A percentile compares a stretch with the other conserved stretches of the same genome.
These are phyloP conservation scores for Prunus davidiana DNA, from an alignment of 306 rosid genomes.

Conservation along the genomic window DNA sequence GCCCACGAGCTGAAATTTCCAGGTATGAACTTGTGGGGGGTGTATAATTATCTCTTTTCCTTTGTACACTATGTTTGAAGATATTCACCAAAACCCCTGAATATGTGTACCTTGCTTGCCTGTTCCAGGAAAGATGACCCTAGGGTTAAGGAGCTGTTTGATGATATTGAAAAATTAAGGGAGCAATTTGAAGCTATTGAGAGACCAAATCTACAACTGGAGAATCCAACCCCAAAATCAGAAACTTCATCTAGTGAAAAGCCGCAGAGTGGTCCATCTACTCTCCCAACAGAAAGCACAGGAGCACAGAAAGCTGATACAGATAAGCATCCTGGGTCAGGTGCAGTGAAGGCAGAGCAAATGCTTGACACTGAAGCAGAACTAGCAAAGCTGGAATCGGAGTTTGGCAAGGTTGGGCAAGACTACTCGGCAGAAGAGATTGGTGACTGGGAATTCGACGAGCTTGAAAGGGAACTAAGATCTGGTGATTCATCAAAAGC, in stretches of 20 bases:
- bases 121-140: slow-evolving; percentile 74
- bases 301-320: slow-evolving; percentile 33
- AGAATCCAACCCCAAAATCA: slow-evolving; percentile 53
- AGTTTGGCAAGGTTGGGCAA: slow-evolving; percentile 73
- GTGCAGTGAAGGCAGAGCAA: slow-evolving; percentile 43
- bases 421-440: slow-evolving; percentile 82
- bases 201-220: slow-evolving; percentile 80
- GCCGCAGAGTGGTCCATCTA: slow-evolving; percentile 28
- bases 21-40: slow-evolving; percentile 42
- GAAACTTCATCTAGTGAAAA: slow-evolving; percentile 50
- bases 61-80: slow-evolving; percentile 4
- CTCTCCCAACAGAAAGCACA: slow-evolving; percentile 26
- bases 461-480: slow-evolving; percentile 81
- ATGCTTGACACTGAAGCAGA: slow-evolving; percentile 67
- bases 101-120: slow-evolving; percentile 11
- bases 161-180: slow-evolving; percentile 60
- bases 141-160: slow-evolving; percentile 67
- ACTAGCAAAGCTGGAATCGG: slow-evolving; percentile 84
- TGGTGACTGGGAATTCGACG: slow-evolving; percentile 96
- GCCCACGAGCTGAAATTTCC: slow-evolving; percentile 56
- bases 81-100: not conserved
- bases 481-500: slow-evolving; percentile 47
- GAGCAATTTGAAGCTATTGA: slow-evolving; percentile 70
- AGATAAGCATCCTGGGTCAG: slow-evolving; percentile 33
- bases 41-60: slow-evolving; percentile 8